Base-by-base conservation (phyloP, 2,329 filamentous ascomycete genomes). In the Pseudohalonectria lignicola region DNA sequence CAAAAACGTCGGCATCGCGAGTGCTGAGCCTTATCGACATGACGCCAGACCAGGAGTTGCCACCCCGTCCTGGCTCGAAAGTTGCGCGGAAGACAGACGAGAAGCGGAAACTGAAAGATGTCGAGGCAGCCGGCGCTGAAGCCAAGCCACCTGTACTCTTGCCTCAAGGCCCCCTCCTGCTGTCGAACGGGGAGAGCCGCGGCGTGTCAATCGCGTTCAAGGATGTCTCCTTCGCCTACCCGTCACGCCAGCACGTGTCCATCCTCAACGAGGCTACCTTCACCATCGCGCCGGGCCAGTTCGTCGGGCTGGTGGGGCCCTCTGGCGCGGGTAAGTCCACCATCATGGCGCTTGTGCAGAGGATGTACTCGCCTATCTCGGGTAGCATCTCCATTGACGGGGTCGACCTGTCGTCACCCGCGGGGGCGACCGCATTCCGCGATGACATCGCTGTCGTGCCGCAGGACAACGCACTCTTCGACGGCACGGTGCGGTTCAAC, bases 181-280 rank as follows among this genome's bases (percentile, higher is more conserved):
- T 18, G 2, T 28, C 43, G 10, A 39, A 42, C 13, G 41, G 52
- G 38, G 47, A 39, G 33, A 39, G 48, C 29, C 53, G 50, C 21
- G 67, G 66, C 12, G 58, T 63, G 13, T 66, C 60, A 4, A 64
- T 80, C 5, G 58, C 65, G 13, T 76, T 86, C 50, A 62, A 61
- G 28, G 60, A 76, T 42, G 69, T 85, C 5, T 7, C 28, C 15
- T 82, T 82, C 52, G 60, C 72, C 7, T 82, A 82, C 45, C 75
- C 76, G 2, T 64, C 71, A 6, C 66, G 76, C 1, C 73, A 73
- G 0, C 67, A 72, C 37, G 57, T 62, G 12, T 60, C 62, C 15
- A 71, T 80, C 3, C 60, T 67, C 2, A 53, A 55, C 35, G 55
- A 58, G 1, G 42, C 66, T 4, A 53, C 49, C 34, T 48, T 67